Conservation (phyloP, 1,139 yeast species). For the Saccharomycopsis phalli region DNA sequence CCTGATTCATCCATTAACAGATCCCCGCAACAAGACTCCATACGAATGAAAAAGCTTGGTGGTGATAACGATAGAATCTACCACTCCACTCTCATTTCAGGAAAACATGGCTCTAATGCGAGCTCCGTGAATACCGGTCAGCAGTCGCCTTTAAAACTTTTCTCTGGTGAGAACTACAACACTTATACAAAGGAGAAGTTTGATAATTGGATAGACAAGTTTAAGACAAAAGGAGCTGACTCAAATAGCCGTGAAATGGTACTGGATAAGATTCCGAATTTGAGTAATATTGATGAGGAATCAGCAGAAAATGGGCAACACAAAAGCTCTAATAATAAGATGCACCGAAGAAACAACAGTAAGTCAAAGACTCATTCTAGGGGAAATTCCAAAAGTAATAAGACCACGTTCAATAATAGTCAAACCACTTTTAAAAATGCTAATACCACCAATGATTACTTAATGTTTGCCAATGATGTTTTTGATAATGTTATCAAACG, state of each 20-base stretch:
- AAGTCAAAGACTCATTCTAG: background rate
- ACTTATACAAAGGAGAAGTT: slow-evolving; percentile 19
- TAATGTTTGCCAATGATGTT: slow-evolving; percentile 15
- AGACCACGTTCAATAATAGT: background rate
- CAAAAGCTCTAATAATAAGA: too few species aligned
- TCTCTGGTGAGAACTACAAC: slow-evolving; percentile 29
- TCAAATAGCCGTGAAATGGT: background rate
- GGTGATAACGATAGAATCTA: too few species aligned
- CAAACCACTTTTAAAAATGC: background rate
- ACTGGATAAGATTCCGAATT: background rate
- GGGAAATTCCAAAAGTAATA: background rate
- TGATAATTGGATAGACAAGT: slow-evolving; percentile 14
- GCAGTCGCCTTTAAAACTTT: slow-evolving; percentile 36
- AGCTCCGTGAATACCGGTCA: slow-evolving; percentile 16
- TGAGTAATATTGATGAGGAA: slow-evolving; percentile 4
- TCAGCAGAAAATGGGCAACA: background rate
- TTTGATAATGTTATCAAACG: slow-evolving; percentile 13
- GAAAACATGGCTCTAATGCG: slow-evolving; percentile 9
- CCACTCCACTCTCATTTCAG: background rate
- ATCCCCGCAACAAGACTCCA: slow-evolving; percentile 6
- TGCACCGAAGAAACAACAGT: too few species aligned
- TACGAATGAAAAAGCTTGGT: background rate
- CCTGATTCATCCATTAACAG: slow-evolving; percentile 7
- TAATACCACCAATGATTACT: slow-evolving; percentile 8
- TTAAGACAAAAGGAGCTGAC: background rate